Percentiles rank a stretch among this genome's conserved stretches.
These are phyloP conservation scores for Luzula sylvatica DNA, from an alignment of 176 grass and related monocot species.

Conservation along the genomic window DNA sequence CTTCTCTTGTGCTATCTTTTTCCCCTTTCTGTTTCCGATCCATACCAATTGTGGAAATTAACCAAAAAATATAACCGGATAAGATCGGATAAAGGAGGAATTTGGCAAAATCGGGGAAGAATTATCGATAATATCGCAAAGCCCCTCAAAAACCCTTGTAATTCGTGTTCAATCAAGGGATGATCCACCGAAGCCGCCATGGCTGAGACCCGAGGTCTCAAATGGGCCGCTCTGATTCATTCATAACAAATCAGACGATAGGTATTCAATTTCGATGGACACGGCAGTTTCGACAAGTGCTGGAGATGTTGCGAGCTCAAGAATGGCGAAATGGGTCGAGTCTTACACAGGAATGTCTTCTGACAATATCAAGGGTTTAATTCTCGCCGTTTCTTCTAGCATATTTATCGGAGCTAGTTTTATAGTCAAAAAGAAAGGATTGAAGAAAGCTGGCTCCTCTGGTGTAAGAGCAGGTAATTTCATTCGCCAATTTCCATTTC, in stretches of 20 bases:
- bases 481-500: not conserved
- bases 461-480: slow-evolving; percentile 54
- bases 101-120: not conserved
- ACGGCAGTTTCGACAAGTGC: not conserved
- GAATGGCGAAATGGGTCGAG: slow-evolving; percentile 16
- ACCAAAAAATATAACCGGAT: not conserved
- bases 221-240: not conserved
- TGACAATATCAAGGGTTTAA: slow-evolving; percentile 64
- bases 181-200: not conserved
- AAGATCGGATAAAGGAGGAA: not conserved
- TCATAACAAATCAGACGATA: not conserved
- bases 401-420: slow-evolving; percentile 40
- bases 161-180: not conserved
- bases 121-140: not conserved
- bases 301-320: not conserved
- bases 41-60: not conserved
- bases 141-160: not conserved
- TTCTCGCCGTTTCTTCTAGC: slow-evolving; percentile 54
- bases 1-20: too few relatives aligned
- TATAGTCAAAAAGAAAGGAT: slow-evolving; percentile 42
- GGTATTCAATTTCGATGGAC: not conserved
- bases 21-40: not conserved
- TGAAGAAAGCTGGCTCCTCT: slow-evolving; percentile 63
- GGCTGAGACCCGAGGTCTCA: not conserved
- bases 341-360: slow-evolving; percentile 67